Base-by-base conservation (phyloP, 805 yeast genomes). In the Suhomyces tanzawaensis region DNA sequence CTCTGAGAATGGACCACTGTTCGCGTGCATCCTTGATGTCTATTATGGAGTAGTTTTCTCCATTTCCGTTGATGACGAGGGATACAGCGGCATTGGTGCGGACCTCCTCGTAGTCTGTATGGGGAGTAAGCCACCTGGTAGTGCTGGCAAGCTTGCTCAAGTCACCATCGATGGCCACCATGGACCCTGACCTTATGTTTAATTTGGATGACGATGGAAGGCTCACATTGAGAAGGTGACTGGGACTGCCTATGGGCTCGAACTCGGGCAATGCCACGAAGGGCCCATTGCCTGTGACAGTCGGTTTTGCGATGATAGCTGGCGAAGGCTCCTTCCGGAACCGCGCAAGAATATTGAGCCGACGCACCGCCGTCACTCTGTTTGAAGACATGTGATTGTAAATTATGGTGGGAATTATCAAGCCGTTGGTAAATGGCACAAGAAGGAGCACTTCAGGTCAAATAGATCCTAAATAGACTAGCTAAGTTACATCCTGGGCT, bases 81-180 rank as follows among this genome's bases (percentile, higher is more conserved):
- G 68, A 55, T 48, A 60, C 49, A 11, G 71, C 55, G 12, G 49
- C 48, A 1, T 44, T 29, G 23, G 62, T 60, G 34, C 54, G 52
- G 37, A 68, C 53, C 38, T 67, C 51, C 42, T 68, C 70, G 39
- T 57, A 68, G 27, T 27, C 39, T 3, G 60, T 32, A 4, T 35
- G 17, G 3, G 32, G 17, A 7, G 36, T 36, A 29, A 46, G 32
- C 6, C 37, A 34, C n/a, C 42, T 44, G 13, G 32, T 24, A 11
- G 34, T 6, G 47, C 39, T 56, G 15, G 49, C 46, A 33, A 68
- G 36, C 12, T 55, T 53, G 13, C 48, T 37, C 5, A 66, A 39
- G 32, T 69, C 60, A 1, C 79, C 79, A 51, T 72, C 70, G 34
- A 72, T 52, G 1, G 73, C 77, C 11, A 73, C 52, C 24, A 74